phyloP scores from a whole-genome alignment of 2,329 filamentous ascomycete genomes.

The Epichloe amarillans region DNA sequence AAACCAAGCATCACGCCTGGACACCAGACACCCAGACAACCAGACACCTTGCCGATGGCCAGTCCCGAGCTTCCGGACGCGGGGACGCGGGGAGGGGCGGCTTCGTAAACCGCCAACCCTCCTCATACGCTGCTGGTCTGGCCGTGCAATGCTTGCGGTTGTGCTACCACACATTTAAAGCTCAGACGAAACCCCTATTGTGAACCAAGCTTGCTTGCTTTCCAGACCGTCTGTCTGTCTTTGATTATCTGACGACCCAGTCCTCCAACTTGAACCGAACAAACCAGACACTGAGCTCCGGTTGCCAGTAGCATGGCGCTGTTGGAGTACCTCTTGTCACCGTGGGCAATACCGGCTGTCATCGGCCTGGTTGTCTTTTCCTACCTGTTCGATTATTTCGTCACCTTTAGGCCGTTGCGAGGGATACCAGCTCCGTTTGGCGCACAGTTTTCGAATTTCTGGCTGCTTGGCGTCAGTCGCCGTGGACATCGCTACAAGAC shows the following conservation, averaged over 20 bases:
- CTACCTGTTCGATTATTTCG: slow-evolving; percentile 47
- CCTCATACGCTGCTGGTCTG: background rate
- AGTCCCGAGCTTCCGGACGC: background rate
- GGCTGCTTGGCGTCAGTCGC: slow-evolving; percentile 58
- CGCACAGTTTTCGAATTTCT: slow-evolving; percentile 60
- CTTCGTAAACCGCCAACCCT: background rate
- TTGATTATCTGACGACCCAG: background rate
- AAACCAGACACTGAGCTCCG: too few species aligned
- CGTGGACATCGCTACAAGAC: slow-evolving; percentile 48
- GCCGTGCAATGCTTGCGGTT: background rate
- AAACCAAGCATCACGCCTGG: background rate
- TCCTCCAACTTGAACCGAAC: too few species aligned
- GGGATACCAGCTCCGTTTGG: slow-evolving; percentile 49
- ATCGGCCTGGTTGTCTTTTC: slow-evolving; percentile 35
- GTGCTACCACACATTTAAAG: background rate
- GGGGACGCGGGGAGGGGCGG: background rate
- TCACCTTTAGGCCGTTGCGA: slow-evolving; percentile 37
- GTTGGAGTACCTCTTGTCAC: slow-evolving; percentile 22
- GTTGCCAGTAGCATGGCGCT: slow-evolving; percentile 14
- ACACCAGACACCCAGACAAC: background rate
- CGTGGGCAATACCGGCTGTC: slow-evolving; percentile 33
- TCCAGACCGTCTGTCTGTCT: too few species aligned
- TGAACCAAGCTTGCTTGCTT: too few species aligned
- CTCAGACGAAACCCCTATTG: background rate
- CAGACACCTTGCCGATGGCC: background rate